Evolutionary conservation across 129 eudicot species (phyloP).

Genomic region (Escallonia rubra): DNA sequence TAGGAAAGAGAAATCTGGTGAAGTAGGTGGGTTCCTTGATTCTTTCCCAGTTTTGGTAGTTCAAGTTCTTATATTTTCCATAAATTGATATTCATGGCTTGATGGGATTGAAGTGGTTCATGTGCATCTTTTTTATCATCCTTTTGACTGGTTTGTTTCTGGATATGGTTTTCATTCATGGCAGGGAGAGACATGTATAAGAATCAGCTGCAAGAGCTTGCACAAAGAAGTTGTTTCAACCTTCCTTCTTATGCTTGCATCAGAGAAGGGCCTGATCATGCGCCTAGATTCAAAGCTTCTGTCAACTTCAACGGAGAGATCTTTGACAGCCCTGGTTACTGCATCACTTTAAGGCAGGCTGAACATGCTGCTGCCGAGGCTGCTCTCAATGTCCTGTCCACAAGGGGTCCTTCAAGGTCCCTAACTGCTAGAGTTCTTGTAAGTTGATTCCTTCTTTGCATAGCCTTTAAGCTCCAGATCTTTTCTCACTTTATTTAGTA

Average conservation of each 20-base stretch:
- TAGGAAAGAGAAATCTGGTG: background rate
- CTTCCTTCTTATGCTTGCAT: conserved; percentile 30
- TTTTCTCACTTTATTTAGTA: background rate
- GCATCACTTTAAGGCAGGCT: conserved; percentile 32
- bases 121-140: background rate
- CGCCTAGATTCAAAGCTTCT: conserved; percentile 32
- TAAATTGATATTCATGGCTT: background rate
- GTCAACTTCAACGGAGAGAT: conserved; percentile 33
- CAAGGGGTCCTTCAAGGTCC: conserved; percentile 29
- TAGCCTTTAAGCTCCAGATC: background rate
- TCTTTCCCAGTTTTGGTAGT: background rate
- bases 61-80: background rate
- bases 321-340: conserved; percentile 21
- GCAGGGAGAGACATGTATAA: conserved; percentile 22
- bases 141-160: background rate
- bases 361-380: conserved; percentile 38
- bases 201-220: conserved; percentile 34
- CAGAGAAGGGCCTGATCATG: conserved; percentile 35
- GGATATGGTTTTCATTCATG: background rate
- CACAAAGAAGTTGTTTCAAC: conserved; percentile 37
- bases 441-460: background rate
- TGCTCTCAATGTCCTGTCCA: conserved; percentile 30
- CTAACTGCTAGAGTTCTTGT: conserved; percentile 39
- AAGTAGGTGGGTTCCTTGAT: background rate
- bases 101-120: background rate